Conservation (phyloP, 176 grass and related monocot species). For the Oryza officinalis region DNA sequence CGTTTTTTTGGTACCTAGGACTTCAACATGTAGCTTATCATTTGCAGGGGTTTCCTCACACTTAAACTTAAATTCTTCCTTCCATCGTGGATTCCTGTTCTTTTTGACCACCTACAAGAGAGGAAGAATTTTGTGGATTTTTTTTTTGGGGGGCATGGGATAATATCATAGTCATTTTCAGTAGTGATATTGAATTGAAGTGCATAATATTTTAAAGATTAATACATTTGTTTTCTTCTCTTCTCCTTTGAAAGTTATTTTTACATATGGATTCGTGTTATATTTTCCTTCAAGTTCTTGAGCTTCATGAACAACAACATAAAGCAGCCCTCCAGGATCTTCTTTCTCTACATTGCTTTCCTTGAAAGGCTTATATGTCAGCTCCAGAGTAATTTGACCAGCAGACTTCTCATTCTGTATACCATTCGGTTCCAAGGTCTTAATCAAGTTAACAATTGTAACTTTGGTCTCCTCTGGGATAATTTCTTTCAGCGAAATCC, state of each 20-base stretch:
- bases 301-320: conserved; percentile 76
- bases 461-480: conserved; percentile 62
- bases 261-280: conserved; percentile 81
- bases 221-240: conserved; percentile 89
- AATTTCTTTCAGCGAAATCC: conserved; percentile 59
- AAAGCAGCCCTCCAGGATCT: conserved; percentile 77
- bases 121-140: not conserved
- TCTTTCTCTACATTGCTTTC: conserved; percentile 63
- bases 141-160: not conserved
- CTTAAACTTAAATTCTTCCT: conserved; percentile 73
- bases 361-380: conserved; percentile 81
- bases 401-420: conserved; percentile 69
- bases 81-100: conserved; percentile 89
- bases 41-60: conserved; percentile 75
- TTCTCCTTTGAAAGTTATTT: conserved; percentile 76
- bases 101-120: conserved; percentile 73
- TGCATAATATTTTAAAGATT: not conserved
- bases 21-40: conserved; percentile 83
- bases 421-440: conserved; percentile 71
- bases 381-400: conserved; percentile 70
- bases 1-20: conserved; percentile 72
- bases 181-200: not conserved
- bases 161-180: conserved; percentile 2
- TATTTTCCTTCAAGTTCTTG: conserved; percentile 87
- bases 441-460: conserved; percentile 63